Evolutionary conservation across 2,329 filamentous ascomycete species (phyloP).

Genomic region (Claviceps monticola): DNA sequence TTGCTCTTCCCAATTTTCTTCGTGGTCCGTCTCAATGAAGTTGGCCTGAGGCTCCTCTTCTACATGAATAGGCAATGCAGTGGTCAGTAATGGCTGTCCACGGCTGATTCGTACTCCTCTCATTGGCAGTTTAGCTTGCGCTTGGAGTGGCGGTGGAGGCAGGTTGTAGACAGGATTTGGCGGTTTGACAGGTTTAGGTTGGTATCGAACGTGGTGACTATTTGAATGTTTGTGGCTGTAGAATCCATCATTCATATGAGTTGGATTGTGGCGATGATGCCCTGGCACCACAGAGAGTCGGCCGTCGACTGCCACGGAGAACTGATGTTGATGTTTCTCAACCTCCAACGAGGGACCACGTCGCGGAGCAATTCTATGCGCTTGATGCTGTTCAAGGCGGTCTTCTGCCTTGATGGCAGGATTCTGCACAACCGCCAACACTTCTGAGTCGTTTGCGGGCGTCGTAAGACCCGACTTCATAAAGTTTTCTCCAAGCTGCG

Average conservation of each 20-base stretch:
- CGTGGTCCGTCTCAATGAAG: conserved; percentile 9
- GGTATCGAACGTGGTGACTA: conserved; percentile 9
- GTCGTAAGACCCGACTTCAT: conserved; percentile 26
- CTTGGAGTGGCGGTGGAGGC: conserved; percentile 9
- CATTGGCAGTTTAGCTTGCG: conserved; percentile 23
- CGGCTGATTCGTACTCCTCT: conserved; percentile 14
- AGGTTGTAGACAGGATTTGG: conserved; percentile 9
- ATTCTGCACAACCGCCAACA: conserved; percentile 4
- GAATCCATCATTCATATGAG: conserved; percentile 21
- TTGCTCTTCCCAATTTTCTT: conserved; percentile 10
- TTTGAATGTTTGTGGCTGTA: conserved; percentile 11
- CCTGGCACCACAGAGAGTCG: conserved; percentile 19
- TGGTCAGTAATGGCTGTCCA: not conserved
- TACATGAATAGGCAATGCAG: conserved; percentile 1
- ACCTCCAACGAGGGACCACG: not conserved
- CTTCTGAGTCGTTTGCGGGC: conserved; percentile 18
- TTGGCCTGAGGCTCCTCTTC: not conserved
- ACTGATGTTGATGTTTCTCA: conserved; percentile 4
- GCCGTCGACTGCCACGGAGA: conserved; percentile 3
- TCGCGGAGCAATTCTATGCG: not conserved
- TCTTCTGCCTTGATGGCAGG: conserved; percentile 5
- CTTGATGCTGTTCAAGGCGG: not conserved
- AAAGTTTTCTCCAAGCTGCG: conserved; percentile 25
- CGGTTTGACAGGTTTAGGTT: conserved; percentile 9
- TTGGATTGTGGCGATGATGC: conserved; percentile 11